Evolutionary conservation across 495 filamentous ascomycete genomes (phyloP), one percentile per base, ranked within the genome.

Genomic region (Penicillium cataractarum): DNA sequence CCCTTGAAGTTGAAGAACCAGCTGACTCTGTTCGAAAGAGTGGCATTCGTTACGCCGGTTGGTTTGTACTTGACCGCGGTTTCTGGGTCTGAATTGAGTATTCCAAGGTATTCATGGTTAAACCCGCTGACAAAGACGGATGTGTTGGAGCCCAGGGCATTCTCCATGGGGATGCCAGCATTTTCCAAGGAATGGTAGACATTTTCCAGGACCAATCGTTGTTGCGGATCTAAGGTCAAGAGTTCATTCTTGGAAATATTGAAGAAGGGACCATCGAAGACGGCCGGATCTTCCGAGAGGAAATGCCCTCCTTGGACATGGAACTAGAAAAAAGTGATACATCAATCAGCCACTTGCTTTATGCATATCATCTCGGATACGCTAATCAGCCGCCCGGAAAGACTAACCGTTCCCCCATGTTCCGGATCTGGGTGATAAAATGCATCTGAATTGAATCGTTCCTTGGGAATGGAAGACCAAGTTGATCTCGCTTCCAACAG

Each of bases 191-290:
- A 81, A 62, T 88, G 84, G 46, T 86, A 89, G 10, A 83, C 80
- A 15, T 77, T 75, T 67, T 89, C 86, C 17, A 90, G 71, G 15
- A 86, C 73, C 37, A 87, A 63, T 15, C 78, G 74, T 32, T 83
- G 80, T 49, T 83, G 80, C 3, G 80, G 80, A 32, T 83, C 80
- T 27, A 82, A 68, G 5, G 71, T 68, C 24, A 67, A 62, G 51
- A 86, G 75, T 70, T 89, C 81, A 60, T 75, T 74, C 26, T 81
- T 77, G 5, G 79, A 81, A 44, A 89, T 81, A 52, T 82, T 83
- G 73, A 90, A 89, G 65, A 88, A 89, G 0, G 65, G 57, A 17
- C 75, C 67, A 24, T 85, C 81, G 49, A 85, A 85, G 10, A 63
- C 48, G 0, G 68, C 64, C 5, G 76, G 49, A 44, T 84, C 77